These are phyloP conservation scores for Lasiosphaeriaceae sp. DNA, from an alignment of 495 filamentous ascomycete species.

Conservation along the genomic window DNA sequence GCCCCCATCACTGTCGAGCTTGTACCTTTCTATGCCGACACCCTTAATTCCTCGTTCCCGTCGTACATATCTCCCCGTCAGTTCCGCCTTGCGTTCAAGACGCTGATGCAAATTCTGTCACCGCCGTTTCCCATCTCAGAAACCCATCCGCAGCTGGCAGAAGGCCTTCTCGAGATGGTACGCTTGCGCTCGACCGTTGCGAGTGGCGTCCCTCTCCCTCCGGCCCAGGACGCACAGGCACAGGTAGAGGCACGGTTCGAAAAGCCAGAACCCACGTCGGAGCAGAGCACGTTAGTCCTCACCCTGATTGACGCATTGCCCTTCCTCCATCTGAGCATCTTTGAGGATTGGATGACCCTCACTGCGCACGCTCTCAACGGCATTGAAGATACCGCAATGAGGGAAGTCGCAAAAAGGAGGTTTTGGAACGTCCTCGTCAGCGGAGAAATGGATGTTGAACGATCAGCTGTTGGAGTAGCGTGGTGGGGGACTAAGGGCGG, in stretches of 20 bases:
- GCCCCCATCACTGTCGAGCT: constrained; percentile 65
- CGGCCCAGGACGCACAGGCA: constrained; percentile 17
- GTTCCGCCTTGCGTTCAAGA: constrained; percentile 91
- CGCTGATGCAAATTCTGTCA: constrained; percentile 78
- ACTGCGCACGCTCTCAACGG: constrained; percentile 63
- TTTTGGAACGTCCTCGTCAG: constrained; percentile 82
- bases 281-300: constrained; percentile 75
- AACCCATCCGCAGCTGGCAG: constrained; percentile 68
- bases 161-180: constrained; percentile 77
- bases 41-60: constrained; percentile 81
- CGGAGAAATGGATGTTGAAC: constrained; percentile 91
- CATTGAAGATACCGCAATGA: constrained; percentile 58
- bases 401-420: constrained; percentile 61
- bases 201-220: constrained; percentile 35
- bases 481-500: constrained; percentile 71
- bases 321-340: constrained; percentile 60
- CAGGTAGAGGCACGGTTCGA: constrained; percentile 20
- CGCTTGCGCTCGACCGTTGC: constrained; percentile 62
- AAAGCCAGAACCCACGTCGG: constrained; percentile 51
- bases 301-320: constrained; percentile 81
- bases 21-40: constrained; percentile 82
- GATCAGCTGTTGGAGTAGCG: constrained; percentile 71
- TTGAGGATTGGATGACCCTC: constrained; percentile 64
- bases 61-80: constrained; percentile 77
- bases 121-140: constrained; percentile 72